phyloP scores from a whole-genome alignment of 192 early-diverging fungal genomes.

The Spizellomyces sp. region DNA sequence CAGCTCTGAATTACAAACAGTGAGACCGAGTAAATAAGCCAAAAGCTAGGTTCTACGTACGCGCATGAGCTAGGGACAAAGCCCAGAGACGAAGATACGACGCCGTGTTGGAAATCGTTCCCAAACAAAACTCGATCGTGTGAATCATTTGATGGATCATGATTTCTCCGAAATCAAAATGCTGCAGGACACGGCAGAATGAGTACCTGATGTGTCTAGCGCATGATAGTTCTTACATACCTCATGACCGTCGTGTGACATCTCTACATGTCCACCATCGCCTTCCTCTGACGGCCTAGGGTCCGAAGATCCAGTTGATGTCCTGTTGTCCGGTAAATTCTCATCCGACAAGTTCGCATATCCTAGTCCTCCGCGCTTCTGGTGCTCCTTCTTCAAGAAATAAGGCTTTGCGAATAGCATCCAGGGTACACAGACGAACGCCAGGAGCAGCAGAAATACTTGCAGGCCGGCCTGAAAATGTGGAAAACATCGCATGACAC shows the following conservation, averaged over 20 bases:
- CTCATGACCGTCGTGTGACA: slow-evolving; percentile 38
- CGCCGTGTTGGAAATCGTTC: slow-evolving; percentile 97
- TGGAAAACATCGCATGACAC: background rate
- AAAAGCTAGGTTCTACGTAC: slow-evolving; percentile 46
- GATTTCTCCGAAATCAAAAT: slow-evolving; percentile 94
- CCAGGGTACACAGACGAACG: slow-evolving; percentile 93
- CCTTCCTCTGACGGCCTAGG: slow-evolving; percentile 17
- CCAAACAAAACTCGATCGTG: slow-evolving; percentile 97
- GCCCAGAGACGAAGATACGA: slow-evolving; percentile 99
- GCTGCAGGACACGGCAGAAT: slow-evolving; percentile 33
- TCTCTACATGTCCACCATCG: slow-evolving; percentile 37
- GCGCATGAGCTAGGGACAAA: slow-evolving; percentile 94
- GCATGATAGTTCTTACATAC: background rate
- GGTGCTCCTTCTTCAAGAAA: slow-evolving; percentile 79
- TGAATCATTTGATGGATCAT: slow-evolving; percentile 98
- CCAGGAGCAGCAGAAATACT: slow-evolving; percentile 75
- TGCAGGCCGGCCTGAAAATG: slow-evolving; percentile 66
- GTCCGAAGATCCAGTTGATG: background rate
- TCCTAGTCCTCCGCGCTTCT: slow-evolving; percentile 53
- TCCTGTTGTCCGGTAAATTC: slow-evolving; percentile 12
- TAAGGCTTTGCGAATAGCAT: slow-evolving; percentile 95
- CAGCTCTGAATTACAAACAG: slow-evolving; percentile 60
- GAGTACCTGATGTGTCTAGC: background rate
- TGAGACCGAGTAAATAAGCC: background rate
- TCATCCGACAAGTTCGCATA: slow-evolving; percentile 56